These are phyloP conservation scores for Magnusiomyces ingens DNA, from an alignment of 1,139 yeast genomes.

Conservation along the genomic window DNA sequence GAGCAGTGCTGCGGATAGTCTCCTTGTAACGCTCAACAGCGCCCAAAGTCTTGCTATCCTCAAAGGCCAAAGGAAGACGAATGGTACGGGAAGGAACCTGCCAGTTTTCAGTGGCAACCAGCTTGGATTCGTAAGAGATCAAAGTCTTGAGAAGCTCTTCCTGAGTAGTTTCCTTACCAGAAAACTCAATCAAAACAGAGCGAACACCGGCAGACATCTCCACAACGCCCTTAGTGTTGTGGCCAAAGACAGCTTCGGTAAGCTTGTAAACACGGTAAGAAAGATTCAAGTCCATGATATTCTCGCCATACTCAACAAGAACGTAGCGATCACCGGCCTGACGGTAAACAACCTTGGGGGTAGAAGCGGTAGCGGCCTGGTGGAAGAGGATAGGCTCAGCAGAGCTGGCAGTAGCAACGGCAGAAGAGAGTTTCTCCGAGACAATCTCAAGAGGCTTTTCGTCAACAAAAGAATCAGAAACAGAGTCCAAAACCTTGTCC, in stretches of 20 bases:
- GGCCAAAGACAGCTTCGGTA: constrained; percentile 55
- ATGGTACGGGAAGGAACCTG: constrained; percentile 73
- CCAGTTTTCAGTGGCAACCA: constrained; percentile 73
- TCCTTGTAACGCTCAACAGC: constrained; percentile 89
- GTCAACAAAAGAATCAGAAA: constrained; percentile 11
- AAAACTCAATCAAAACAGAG: constrained; percentile 81
- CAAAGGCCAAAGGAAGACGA: constrained; percentile 92
- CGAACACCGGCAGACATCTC: constrained; percentile 98
- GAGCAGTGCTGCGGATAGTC: constrained; percentile 87
- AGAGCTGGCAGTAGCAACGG: not conserved
- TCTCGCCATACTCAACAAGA: constrained; percentile 87
- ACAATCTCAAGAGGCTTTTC: constrained; percentile 15
- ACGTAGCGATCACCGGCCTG: constrained; percentile 96
- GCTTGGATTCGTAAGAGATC: constrained; percentile 67
- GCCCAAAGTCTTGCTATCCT: constrained; percentile 78
- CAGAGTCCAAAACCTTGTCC: constrained; percentile 35
- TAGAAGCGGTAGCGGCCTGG: constrained; percentile 39
- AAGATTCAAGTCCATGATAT: constrained; percentile 74
- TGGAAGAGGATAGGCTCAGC: constrained; percentile 47
- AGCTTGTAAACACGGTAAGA: constrained; percentile 80
- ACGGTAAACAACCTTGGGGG: constrained; percentile 76
- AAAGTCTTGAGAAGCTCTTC: constrained; percentile 53
- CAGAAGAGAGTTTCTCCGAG: constrained; percentile 9
- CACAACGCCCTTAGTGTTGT: constrained; percentile 63
- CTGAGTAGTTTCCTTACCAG: constrained; percentile 54